Evolutionary conservation across 176 grass and related monocot genomes (phyloP).

Genomic region (Otatea glauca): DNA sequence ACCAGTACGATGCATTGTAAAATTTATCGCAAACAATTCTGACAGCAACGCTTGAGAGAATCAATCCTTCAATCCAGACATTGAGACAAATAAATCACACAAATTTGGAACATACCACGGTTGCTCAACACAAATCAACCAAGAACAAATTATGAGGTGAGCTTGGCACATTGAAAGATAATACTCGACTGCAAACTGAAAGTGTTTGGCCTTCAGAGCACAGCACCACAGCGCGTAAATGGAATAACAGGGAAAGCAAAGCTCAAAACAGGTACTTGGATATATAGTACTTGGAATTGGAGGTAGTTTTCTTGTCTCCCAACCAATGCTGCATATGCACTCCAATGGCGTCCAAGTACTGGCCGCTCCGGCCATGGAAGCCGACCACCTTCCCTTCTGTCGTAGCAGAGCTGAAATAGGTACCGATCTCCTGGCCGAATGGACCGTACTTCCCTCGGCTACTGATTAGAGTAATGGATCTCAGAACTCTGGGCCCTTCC

Average conservation of each 20-base stretch:
- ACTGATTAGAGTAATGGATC: slow-evolving; percentile 68
- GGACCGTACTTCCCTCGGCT: slow-evolving; percentile 86
- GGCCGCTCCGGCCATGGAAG: slow-evolving; percentile 85
- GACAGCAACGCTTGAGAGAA: not conserved
- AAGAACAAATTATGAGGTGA: not conserved
- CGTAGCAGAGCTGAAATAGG: slow-evolving; percentile 71
- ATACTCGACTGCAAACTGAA: not conserved
- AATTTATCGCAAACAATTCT: not conserved
- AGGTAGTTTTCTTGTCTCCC: slow-evolving; percentile 50
- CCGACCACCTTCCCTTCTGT: slow-evolving; percentile 84
- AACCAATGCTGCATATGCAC: slow-evolving; percentile 96
- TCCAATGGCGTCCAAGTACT: slow-evolving; percentile 80
- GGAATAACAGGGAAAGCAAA: not conserved
- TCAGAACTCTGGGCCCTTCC: slow-evolving; percentile 56
- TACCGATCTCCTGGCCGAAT: slow-evolving; percentile 71
- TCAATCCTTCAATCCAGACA: not conserved
- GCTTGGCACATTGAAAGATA: not conserved
- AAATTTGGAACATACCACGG: not conserved
- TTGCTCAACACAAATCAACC: not conserved
- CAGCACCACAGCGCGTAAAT: not conserved
- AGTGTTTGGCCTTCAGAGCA: not conserved
- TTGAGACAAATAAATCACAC: slow-evolving; percentile 1
- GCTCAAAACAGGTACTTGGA: slow-evolving; percentile 79
- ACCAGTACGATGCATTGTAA: too few species aligned
- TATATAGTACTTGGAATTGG: slow-evolving; percentile 55